Base-by-base conservation (phyloP, 2,329 filamentous ascomycete species). In the Rutstroemia sp. region DNA sequence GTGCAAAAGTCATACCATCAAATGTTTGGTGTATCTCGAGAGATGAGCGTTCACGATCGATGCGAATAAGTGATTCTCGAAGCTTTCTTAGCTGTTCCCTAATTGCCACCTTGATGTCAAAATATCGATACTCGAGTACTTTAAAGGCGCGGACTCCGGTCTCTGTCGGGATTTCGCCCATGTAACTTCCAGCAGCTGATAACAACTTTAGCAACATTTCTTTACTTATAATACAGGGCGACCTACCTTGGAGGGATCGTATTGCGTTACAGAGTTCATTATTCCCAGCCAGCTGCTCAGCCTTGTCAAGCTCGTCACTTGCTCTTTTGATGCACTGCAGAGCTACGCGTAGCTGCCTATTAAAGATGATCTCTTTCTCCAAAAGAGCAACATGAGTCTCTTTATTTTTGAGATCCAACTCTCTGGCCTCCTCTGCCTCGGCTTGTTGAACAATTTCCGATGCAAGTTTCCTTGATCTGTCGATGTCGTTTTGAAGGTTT, bases 401-500 rank as follows among this genome's bases (percentile, higher is more conserved):
- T 48, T 82, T 76, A 30, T 76, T 68, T 39, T 62, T 46, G n/a
- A 64, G 27, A 23, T 42, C 58, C 17, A 62, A 60, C 5, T 58
- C n/a, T 39, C 80, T 75, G 1, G 76, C 70, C 61, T 79, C 74
- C 3, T 81, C 81, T 2, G 77, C 81, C 66, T 92, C 87, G 52
- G 91, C 86, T 65, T 90, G 82, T 46, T 84, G 80, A 5, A 92
- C 81, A 57, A 97, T 95, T 57, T 91, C 84, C 66, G 85, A 85
- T 21, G 92, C 91, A 38, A 91, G 84, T 16, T 82, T 79, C 65
- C 89, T 86, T 23, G 90, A 92, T 48, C 83, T 81, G 65, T 89
- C 83, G 62, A 96, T 92, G 68, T 96, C 92, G 60, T 86, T 81
- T 70, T 95, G 89, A 7, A 96, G 80, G 52, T 86, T 83, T 71